phyloP scores from a whole-genome alignment of 2,329 filamentous ascomycete genomes.

The Didymella exigua region DNA sequence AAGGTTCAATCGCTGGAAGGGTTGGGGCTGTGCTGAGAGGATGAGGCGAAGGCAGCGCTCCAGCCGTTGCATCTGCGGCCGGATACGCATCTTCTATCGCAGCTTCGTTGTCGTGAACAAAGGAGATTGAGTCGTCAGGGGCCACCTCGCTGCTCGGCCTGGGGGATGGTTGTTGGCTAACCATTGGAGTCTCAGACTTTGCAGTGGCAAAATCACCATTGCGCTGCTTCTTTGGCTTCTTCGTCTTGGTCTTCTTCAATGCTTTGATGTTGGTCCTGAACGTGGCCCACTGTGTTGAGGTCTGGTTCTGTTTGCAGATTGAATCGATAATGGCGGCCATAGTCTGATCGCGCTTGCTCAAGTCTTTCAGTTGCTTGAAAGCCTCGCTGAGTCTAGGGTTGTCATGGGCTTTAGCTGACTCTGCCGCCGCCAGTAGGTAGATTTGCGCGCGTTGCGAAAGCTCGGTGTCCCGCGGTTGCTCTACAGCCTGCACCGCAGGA shows the following conservation, averaged over 20 bases:
- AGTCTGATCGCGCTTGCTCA: conserved; percentile 46
- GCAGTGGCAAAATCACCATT: conserved; percentile 33
- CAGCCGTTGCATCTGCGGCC: conserved; percentile 7
- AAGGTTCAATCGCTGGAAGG: conserved; percentile 31
- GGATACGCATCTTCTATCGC: conserved; percentile 29
- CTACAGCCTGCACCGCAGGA: conserved; percentile 20
- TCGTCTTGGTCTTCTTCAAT: conserved; percentile 51
- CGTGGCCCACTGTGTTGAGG: conserved; percentile 44
- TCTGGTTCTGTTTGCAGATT: conserved; percentile 50
- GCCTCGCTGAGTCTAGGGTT: conserved; percentile 42
- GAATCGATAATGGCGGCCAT: conserved; percentile 51
- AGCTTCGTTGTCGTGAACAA: conserved; percentile 26
- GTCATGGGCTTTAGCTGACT: conserved; percentile 46
- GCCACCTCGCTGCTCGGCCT: conserved; percentile 33
- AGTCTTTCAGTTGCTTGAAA: conserved; percentile 51
- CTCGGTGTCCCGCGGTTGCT: conserved; percentile 20
- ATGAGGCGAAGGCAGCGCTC: conserved; percentile 24
- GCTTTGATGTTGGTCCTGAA: conserved; percentile 53
- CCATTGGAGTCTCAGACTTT: conserved; percentile 36
- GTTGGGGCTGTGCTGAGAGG: conserved; percentile 39
- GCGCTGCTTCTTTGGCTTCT: conserved; percentile 24
- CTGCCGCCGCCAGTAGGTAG: conserved; percentile 52
- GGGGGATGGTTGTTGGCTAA: conserved; percentile 30
- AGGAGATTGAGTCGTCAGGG: conserved; percentile 33
- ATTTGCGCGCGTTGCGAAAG: conserved; percentile 39